Base-by-base conservation (phyloP, 1,139 yeast species). In the Suhomyces maxii region DNA sequence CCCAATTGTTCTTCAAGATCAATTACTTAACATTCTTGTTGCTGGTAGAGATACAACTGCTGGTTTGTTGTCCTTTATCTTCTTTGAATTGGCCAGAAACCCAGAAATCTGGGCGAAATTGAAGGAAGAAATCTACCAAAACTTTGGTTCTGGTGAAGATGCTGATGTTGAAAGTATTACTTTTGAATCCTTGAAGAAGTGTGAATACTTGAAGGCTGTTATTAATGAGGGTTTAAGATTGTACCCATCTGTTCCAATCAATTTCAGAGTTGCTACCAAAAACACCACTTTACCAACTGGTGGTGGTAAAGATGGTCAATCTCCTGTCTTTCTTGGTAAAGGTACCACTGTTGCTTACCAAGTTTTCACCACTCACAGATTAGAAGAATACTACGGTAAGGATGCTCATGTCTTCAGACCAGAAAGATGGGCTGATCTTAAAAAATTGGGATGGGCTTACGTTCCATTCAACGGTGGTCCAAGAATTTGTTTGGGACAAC, bases 31-130 rank as follows among this genome's bases (percentile, higher is more conserved):
- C 53, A 75, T 80, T 51, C 61, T 80, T 48, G 63, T 79, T 26
- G 84, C 84, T 26, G 83, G 82, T 14, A 68, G 84, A 57, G 83
- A 79, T 58, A 80, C 85, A 39, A 80, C 84, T 13, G 84, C 84
- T 1, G 77, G 80, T 3, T 64, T 79, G 39, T 69, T 80, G 45
- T 73, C 80, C 6, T 79, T 76, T 60, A 55, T 69, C 10, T 66
- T 79, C 44, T 76, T 64, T 52, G 77, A 77, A 54, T 65, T 79
- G 44, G 73, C 79, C 2, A 63, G 77, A 46, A 68, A 76, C 51
- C 78, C 77, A 8, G 59, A 59, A 3, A 63, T 76, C 11, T 77
- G 64, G 57, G 46, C 53, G 7, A 69, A 66, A 51, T 68, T 80
- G 49, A 69, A 74, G 44, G 58, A 61, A 7, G 79, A 69, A 43